Evolutionary conservation across 2,329 filamentous ascomycete species (phyloP), one percentile per base, ranked within the genome.

Genomic region (Blastomyces gilchristii): DNA sequence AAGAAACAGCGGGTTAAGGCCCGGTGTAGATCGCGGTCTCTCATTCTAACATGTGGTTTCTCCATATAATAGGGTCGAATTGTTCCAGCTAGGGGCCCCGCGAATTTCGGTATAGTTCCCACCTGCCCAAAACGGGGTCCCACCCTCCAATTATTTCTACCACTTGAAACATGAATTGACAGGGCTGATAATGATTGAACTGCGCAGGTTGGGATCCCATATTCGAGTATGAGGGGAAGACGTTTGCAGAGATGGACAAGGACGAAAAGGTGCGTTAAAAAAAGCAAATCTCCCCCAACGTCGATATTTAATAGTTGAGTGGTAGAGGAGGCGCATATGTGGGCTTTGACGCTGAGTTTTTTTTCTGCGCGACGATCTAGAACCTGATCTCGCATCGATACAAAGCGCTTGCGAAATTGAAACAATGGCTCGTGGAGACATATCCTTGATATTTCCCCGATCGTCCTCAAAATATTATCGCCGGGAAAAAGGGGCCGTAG

Each of bases 221-320:
- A 67, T 99, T 99, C 71, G 94, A 99, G 78, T 93, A 95, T 69
- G 83, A 95, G 67, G 92, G 92, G 52, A 80, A 90, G 77, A 99
- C 94, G 79, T 87, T 96, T 74, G 94, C 94, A 37, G 94, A 99
- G 79, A 99, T 99, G 94, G 88, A 91, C 60, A 92, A 86, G 67
- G 80, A 89, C 76, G 90, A 90, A 79, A 93, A 96, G 89, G 91
- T 92, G 81, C 71, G 79, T 69, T 62, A 31, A 14, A 14, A 18
- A 49, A 25, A 25, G 25, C 12, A 11, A 22, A 34, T 11, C 16
- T 52, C 53, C 16, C 22, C 34, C 7, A 37, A 61, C 39, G 7
- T 16, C n/a, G 34, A 58, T 37, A 37, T 31, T 7, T 18, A 41
- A 50, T 3, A n/a, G 9, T 9, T 3, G 16, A 18, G 8, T 16